Conservation (phyloP, 192 early-diverging fungal species). For the Coemansia sp. region DNA sequence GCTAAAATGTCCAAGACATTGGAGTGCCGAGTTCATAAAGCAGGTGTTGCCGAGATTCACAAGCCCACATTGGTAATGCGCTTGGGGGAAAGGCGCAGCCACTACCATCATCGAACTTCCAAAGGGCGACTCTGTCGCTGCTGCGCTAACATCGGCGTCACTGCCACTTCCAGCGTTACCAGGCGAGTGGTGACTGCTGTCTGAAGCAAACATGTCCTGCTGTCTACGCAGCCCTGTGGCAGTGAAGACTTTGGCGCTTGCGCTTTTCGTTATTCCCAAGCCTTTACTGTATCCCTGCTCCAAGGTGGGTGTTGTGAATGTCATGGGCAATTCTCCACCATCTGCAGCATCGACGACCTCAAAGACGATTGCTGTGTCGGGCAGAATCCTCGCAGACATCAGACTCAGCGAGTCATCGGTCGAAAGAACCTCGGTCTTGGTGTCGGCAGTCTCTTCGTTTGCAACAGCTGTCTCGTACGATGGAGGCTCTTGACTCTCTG, state of each 20-base stretch:
- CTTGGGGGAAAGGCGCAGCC: constrained; percentile 4
- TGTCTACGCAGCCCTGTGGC: not conserved
- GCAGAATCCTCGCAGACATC: constrained; percentile 21
- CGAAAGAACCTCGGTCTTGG: not conserved
- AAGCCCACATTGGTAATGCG: constrained; percentile 65
- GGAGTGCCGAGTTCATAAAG: constrained; percentile 91
- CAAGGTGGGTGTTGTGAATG: not conserved
- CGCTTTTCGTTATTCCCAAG: not conserved
- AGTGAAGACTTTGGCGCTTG: not conserved
- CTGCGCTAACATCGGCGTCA: constrained; percentile 5
- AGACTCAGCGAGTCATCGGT: constrained; percentile 9
- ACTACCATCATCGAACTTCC: not conserved
- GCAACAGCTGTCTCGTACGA: constrained; percentile 23
- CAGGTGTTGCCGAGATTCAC: constrained; percentile 89
- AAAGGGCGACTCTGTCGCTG: not conserved
- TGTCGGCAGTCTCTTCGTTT: constrained; percentile 1
- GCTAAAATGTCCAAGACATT: constrained; percentile 79
- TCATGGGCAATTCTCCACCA: not conserved
- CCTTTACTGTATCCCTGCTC: not conserved
- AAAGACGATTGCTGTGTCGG: constrained; percentile 20
- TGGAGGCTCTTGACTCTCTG: constrained; percentile 7
- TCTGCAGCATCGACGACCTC: not conserved
- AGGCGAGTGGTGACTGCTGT: constrained; percentile 12
- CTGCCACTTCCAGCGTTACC: constrained; percentile 6
- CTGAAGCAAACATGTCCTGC: constrained; percentile 5